These are phyloP conservation scores for Colletotrichum trifolii DNA, from an alignment of 2,329 filamentous ascomycete genomes.

Conservation along the genomic window DNA sequence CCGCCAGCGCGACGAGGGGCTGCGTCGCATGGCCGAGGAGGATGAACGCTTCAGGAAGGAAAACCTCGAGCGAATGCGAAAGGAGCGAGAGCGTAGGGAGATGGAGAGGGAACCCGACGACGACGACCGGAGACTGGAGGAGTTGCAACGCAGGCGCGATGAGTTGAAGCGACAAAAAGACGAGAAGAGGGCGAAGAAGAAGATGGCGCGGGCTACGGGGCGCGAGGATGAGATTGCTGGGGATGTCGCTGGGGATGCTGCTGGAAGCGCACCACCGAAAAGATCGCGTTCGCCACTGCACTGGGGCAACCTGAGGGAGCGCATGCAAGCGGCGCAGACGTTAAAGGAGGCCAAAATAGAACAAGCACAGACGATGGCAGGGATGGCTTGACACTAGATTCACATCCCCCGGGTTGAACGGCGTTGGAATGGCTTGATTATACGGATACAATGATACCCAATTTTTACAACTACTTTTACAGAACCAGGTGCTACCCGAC, in stretches of 20 bases:
- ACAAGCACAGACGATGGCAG: constrained; percentile 52
- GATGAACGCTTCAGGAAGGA: constrained; percentile 53
- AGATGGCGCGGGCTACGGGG: constrained; percentile 46
- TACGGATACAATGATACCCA: constrained; percentile 32
- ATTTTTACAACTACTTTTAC: constrained; percentile 19
- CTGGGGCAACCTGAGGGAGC: constrained; percentile 38
- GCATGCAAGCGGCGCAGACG: constrained; percentile 49
- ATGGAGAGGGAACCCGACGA: constrained; percentile 49
- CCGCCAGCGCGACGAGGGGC: constrained; percentile 47
- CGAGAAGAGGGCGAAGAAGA: constrained; percentile 53
- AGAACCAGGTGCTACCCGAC: constrained; percentile 16
- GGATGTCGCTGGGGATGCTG: background rate
- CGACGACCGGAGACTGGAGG: constrained; percentile 37
- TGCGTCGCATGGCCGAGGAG: constrained; percentile 51
- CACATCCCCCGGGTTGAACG: background rate
- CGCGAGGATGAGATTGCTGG: constrained; percentile 7
- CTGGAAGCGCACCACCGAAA: constrained; percentile 2
- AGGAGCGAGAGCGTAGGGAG: constrained; percentile 29
- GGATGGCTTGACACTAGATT: constrained; percentile 37
- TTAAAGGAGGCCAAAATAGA: constrained; percentile 63
- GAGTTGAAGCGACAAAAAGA: constrained; percentile 42
- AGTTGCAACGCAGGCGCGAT: constrained; percentile 36
- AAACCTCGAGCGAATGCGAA: constrained; percentile 39
- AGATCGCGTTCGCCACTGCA: constrained; percentile 19
- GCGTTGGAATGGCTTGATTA: background rate